Evolutionary conservation across 306 rosid genomes (phyloP).

Genomic region (Sindora glabra): DNA sequence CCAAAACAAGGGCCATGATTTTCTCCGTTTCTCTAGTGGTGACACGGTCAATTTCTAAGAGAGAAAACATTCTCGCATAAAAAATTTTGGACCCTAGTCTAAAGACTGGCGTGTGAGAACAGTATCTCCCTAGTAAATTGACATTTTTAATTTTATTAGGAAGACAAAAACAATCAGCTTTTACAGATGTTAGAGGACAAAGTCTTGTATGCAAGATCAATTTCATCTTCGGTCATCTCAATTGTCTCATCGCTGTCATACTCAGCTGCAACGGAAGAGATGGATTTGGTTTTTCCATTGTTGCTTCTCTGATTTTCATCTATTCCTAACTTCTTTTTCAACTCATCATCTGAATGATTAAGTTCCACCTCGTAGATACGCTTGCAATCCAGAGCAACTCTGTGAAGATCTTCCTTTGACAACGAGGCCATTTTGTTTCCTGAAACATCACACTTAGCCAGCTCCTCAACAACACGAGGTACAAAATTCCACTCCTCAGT

Average conservation of each 20-base stretch:
- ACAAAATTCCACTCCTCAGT: constrained; percentile 70
- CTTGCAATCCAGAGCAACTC: constrained; percentile 54
- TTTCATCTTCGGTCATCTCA: constrained; percentile 89
- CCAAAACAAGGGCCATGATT: too few relatives aligned
- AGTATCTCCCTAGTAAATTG: too few relatives aligned
- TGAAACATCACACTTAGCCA: constrained; percentile 37
- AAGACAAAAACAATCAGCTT: constrained; percentile 16
- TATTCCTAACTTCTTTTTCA: constrained; percentile 26
- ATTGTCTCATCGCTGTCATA: constrained; percentile 83
- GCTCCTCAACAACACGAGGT: constrained; percentile 77
- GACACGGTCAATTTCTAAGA: too few relatives aligned
- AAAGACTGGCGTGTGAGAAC: too few relatives aligned
- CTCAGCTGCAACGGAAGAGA: constrained; percentile 16
- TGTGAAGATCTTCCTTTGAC: constrained; percentile 60
- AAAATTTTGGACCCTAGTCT: too few relatives aligned
- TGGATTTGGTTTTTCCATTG: constrained; percentile 19
- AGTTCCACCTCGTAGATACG: constrained; percentile 61
- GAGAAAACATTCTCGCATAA: too few relatives aligned
- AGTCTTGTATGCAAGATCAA: constrained; percentile 54
- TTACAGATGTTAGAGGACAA: constrained; percentile 36
- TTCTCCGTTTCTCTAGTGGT: too few relatives aligned
- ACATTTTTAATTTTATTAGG: too few relatives aligned
- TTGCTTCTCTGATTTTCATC: constrained; percentile 15
- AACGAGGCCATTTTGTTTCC: constrained; percentile 23
- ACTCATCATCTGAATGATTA: constrained; percentile 23